Percentiles rank a stretch among this genome's conserved stretches.
phyloP scores from a whole-genome alignment of 139 green algal genomes.

The Auxenochlorella pyrenoidosa region DNA sequence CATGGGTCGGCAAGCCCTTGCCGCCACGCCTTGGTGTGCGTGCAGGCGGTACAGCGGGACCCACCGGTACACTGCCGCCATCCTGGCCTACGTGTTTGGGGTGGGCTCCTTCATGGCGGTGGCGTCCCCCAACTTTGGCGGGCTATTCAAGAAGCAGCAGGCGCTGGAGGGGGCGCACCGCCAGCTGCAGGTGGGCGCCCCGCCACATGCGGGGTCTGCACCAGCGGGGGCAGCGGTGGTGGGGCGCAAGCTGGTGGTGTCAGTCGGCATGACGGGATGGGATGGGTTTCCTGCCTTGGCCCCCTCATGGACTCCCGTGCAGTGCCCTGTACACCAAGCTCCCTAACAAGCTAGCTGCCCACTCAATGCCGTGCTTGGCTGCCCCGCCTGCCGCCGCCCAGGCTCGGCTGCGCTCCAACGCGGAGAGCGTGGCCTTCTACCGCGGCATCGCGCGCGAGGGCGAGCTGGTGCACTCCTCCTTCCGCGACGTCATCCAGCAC shows the following conservation, averaged over 20 bases:
- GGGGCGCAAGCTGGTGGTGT: too few relatives aligned
- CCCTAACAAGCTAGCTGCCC: too few relatives aligned
- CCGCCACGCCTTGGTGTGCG: too few relatives aligned
- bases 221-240: too few relatives aligned
- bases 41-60: constrained; percentile 64
- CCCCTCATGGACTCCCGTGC: too few relatives aligned
- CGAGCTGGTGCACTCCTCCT: constrained; percentile 39
- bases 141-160: constrained; percentile 66
- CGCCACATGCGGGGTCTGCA: too few relatives aligned
- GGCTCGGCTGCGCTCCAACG: constrained; percentile 57
- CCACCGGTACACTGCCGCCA: constrained; percentile 70
- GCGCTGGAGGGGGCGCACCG: constrained; percentile 61
- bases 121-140: constrained; percentile 68
- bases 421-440: constrained; percentile 72
- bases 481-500: constrained; percentile 56
- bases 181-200: constrained; percentile 45
- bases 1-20: too few relatives aligned
- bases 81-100: constrained; percentile 73
- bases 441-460: constrained; percentile 63
- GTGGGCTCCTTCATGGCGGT: constrained; percentile 55
- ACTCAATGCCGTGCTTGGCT: too few relatives aligned
- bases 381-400: constrained; percentile 65
- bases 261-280: too few relatives aligned
- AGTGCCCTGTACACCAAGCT: too few relatives aligned
- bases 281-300: too few relatives aligned